Conservation (phyloP, 2,329 filamentous ascomycete species). For the Thielaviopsis ethacetica region DNA sequence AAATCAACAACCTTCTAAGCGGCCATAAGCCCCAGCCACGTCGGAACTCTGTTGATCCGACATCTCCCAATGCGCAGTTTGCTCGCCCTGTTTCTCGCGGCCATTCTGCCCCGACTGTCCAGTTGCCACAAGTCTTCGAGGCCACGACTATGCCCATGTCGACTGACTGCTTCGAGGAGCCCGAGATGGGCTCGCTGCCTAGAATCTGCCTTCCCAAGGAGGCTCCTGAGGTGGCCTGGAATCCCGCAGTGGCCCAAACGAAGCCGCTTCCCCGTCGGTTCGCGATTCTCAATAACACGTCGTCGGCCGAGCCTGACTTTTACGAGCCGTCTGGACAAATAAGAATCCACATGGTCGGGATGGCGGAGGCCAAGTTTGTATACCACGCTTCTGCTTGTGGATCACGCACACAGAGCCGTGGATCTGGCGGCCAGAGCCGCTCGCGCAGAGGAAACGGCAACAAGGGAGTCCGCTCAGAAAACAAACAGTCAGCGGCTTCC, state of each 20-base stretch:
- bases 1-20: conserved; percentile 64
- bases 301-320: conserved; percentile 22
- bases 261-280: conserved; percentile 39
- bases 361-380: conserved; percentile 23
- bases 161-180: conserved; percentile 66
- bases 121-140: neutral
- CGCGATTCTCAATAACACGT: conserved; percentile 22
- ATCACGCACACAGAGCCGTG: conserved; percentile 18
- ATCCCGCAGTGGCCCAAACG: conserved; percentile 34
- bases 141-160: conserved; percentile 43
- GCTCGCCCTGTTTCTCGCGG: neutral
- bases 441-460: conserved; percentile 16
- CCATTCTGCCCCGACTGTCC: neutral
- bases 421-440: conserved; percentile 13
- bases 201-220: conserved; percentile 49
- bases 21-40: conserved; percentile 20
- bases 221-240: conserved; percentile 46
- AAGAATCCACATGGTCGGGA: conserved; percentile 25
- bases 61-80: neutral
- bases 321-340: conserved; percentile 17
- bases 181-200: conserved; percentile 65
- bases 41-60: neutral
- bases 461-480: neutral
- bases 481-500: neutral
- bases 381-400: conserved; percentile 21